Percentiles rank a stretch among this genome's conserved stretches.
Conservation (phyloP, 352 stramenopile genomes). For the Pythium aquatile region DNA sequence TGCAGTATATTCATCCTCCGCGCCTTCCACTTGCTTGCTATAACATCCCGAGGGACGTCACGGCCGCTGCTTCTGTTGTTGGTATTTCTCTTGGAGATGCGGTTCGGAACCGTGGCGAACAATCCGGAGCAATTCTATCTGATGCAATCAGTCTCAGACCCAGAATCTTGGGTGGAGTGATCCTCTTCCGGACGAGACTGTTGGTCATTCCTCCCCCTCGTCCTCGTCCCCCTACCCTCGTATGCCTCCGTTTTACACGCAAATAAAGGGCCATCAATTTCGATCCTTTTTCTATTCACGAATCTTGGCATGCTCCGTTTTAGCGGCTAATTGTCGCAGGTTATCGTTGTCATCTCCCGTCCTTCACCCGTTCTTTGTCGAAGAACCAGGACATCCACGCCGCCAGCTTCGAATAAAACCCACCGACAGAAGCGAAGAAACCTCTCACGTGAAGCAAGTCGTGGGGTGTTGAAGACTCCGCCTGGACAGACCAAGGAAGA, state of each 20-base stretch:
- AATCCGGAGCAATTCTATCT: neutral
- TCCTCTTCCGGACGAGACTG: constrained; percentile 3
- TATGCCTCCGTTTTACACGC: neutral
- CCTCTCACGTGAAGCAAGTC: constrained; percentile 17
- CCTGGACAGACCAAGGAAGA: constrained; percentile 20
- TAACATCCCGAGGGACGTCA: too few species aligned
- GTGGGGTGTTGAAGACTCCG: constrained; percentile 28
- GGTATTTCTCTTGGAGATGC: neutral
- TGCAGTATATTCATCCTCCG: too few species aligned
- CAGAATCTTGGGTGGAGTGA: constrained; percentile 7
- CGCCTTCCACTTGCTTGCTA: too few species aligned
- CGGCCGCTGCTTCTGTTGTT: too few species aligned
- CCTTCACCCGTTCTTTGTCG: constrained; percentile 10
- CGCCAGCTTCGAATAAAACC: constrained; percentile 29
- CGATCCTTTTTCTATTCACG: neutral
- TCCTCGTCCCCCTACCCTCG: constrained; percentile 3
- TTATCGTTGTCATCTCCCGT: constrained; percentile 16
- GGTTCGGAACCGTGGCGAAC: constrained; percentile 1
- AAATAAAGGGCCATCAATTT: neutral
- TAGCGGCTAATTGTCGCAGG: neutral
- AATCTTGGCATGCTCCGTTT: constrained; percentile 4
- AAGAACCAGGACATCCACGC: constrained; percentile 20
- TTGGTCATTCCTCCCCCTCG: constrained; percentile 5
- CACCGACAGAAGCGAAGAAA: constrained; percentile 27
- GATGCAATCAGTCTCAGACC: constrained; percentile 4